Base-by-base conservation (phyloP, 225 moss, liverwort and hornwort genomes). In the Physcomitrium patens region DNA sequence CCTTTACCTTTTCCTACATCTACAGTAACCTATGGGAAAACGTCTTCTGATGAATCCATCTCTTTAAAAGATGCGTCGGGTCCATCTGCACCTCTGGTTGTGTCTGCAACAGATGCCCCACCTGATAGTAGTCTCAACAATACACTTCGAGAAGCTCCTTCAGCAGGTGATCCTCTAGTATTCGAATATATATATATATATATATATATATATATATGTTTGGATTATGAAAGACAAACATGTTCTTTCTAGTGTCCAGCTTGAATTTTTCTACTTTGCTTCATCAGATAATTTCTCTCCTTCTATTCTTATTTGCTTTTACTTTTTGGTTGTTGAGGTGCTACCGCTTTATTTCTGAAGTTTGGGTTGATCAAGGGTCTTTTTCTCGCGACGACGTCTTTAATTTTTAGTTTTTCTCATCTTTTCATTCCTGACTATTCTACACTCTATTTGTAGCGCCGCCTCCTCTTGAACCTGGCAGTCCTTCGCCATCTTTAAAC, bases 361-460 rank as follows among this genome's bases (percentile, higher is more conserved):
- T 37, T 37, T 37, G 1, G 53, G 41, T 60, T 17, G 3, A 61
- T 48, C 18, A 8, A 18, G 19, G 46, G 49, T 72, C 26, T 47
- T 27, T 12, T 18, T 72, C 11, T 51, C 48, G 49, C 8, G 11
- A 60, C 19, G 12, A 9, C 16, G 60, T 48, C 43, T 42, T n/a
- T 14, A 56, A 20, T 43, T 75, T 27, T 75, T 26, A 13, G 42
- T 14, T 5, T 62, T 7, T 37, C 31, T 37, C 7, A 37, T 41
- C 31, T 41, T 62, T 12, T 14, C 49, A 56, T 83, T 71, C 63
- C n/a, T 44, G 51, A 22, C 60, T 70, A 43, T 31, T 66, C 65
- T 15, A 37, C 46, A 11, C n/a, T 76, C 2, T 62, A 24, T 62
- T 68, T 24, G 56, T 81, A 86, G 86, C 70, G 43, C 78, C 78